Base-by-base conservation (phyloP, 192 early-diverging fungal genomes). In the Coemansia sp. region DNA sequence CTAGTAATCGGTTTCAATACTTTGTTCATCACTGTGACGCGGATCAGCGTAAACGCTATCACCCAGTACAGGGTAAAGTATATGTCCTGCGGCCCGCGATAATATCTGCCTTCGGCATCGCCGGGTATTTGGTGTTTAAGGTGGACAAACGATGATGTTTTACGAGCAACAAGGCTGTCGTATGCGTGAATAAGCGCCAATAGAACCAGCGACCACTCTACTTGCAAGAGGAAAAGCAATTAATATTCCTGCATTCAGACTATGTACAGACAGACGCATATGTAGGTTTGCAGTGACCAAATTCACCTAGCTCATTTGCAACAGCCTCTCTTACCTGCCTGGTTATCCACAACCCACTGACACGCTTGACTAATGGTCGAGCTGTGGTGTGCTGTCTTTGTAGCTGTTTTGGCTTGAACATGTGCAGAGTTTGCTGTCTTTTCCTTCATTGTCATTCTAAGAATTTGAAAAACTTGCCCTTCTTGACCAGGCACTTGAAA, bases 1-100 rank as follows among this genome's bases (percentile, higher is more conserved):
- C 38, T 51, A 15, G 61, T 61, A 53, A 80, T 57, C 36, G 78
- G 78, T 45, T 53, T 52, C 4, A 80, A 55, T 10, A 75, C 12
- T 18, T 56, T 51, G 35, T 61, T 46, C 64, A 80, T 80, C 26
- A 63, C 44, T 13, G 42, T 48, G 14, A 82, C 83, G 14, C 89
- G 81, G 20, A 87, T 56, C n/a, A 84, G 80, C 19, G 89, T 91
- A 49, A 88, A 91, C 14, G 70, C 73, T 10, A 88, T 56, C 37
- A 84, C 70, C 84, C 86, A 89, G 69, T 84, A 81, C 35, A 42
- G 23, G 16, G 87, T 73, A 58, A 81, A 84, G 36, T 72, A 80
- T 18, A 59, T 14, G 45, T 80, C 78, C 31, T 37, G 18, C 10
- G 15, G 5, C 14, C 74, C 74, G 53, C 74, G 74, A 18, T 58